Percentiles rank a stretch among this genome's conserved stretches.
Evolutionary conservation across 331 rosid species (phyloP).

Genomic region (Quercus lobata): DNA sequence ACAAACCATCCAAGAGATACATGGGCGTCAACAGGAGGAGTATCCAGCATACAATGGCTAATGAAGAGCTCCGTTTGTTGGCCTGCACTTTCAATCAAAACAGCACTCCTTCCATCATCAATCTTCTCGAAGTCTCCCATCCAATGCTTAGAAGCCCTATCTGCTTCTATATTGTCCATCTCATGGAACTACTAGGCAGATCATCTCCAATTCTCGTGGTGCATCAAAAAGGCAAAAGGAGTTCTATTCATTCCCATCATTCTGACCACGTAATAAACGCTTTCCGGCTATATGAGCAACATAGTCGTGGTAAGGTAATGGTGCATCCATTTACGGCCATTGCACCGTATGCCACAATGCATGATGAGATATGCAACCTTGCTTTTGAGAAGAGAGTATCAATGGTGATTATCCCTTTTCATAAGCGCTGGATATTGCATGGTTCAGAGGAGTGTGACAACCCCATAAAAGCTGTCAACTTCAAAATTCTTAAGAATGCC

Average conservation of each 20-base stretch:
- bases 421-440: conserved; percentile 4
- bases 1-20: conserved; percentile 55
- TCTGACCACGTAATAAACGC: conserved; percentile 42
- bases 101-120: conserved; percentile 42
- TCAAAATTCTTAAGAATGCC: conserved; percentile 39
- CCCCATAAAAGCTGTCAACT: conserved; percentile 37
- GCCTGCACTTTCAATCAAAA: conserved; percentile 44
- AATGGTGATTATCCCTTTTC: conserved; percentile 53
- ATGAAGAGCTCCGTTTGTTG: conserved; percentile 32
- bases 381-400: conserved; percentile 36
- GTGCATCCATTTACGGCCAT: conserved; percentile 44
- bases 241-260: background rate
- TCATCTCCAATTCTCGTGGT: conserved; percentile 41
- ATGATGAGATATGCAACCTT: conserved; percentile 48
- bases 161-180: conserved; percentile 44
- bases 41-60: conserved; percentile 31
- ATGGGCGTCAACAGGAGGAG: conserved; percentile 23
- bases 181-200: conserved; percentile 42
- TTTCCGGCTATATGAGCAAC: conserved; percentile 34
- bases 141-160: conserved; percentile 41
- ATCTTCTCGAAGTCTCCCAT: conserved; percentile 42
- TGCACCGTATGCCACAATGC: conserved; percentile 59
- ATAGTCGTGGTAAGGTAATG: conserved; percentile 1
- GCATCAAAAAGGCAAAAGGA: conserved; percentile 2
- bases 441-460: background rate